Conservation (phyloP, 352 stramenopile species). For the Aphanomyces astaci region DNA sequence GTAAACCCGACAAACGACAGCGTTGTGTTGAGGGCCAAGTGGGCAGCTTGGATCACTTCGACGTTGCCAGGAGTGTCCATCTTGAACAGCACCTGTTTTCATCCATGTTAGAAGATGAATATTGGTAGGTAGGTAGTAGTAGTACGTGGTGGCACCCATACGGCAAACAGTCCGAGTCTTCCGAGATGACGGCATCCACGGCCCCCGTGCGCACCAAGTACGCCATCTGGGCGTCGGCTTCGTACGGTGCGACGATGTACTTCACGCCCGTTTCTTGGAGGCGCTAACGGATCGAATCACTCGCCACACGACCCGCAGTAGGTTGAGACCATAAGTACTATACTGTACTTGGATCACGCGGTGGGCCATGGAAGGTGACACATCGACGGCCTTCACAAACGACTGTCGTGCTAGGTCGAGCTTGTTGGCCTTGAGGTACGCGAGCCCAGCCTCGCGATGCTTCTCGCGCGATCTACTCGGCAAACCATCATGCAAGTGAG, state of each 20-base stretch:
- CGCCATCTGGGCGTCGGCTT: slow-evolving; percentile 95
- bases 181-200: slow-evolving; percentile 92
- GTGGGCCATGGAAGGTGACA: slow-evolving; percentile 74
- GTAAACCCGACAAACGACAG: slow-evolving; percentile 76
- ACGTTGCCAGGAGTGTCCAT: slow-evolving; percentile 83
- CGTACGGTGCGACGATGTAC: slow-evolving; percentile 95
- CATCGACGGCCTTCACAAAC: slow-evolving; percentile 61
- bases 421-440: slow-evolving; percentile 47
- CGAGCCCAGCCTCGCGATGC: slow-evolving; percentile 53
- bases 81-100: slow-evolving; percentile 88
- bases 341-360: slow-evolving; percentile 60
- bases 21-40: slow-evolving; percentile 66
- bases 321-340: no score
- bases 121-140: no score
- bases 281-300: slow-evolving; percentile 29
- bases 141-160: slow-evolving; percentile 80
- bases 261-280: slow-evolving; percentile 57
- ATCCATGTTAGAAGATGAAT: neutral
- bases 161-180: slow-evolving; percentile 93
- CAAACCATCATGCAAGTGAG: neutral
- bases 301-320: no score
- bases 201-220: slow-evolving; percentile 72
- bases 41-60: slow-evolving; percentile 70
- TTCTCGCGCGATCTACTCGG: slow-evolving; percentile 47
- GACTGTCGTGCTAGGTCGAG: slow-evolving; percentile 57